Evolutionary conservation across 208 protist genomes (phyloP).

Genomic region (Wallacemonas rigidus): DNA sequence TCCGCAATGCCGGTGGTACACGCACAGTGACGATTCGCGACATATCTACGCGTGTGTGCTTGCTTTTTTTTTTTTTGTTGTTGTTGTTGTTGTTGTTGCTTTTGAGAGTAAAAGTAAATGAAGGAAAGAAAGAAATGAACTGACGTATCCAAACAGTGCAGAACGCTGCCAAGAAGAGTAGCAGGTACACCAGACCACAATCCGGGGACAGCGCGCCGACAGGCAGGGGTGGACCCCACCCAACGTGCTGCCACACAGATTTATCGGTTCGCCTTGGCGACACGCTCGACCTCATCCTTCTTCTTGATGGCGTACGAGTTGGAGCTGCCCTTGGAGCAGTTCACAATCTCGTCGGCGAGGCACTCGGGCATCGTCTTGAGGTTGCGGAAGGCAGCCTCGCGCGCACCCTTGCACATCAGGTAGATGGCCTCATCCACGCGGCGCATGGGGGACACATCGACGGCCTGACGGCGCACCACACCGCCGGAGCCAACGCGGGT

Average conservation of each 20-base stretch:
- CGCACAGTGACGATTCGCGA: not conserved
- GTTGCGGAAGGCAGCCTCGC: constrained; percentile 98
- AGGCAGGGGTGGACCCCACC: not conserved
- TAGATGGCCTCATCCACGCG: constrained; percentile 99
- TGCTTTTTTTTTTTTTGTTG: constrained; percentile 2
- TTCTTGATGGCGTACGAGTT: constrained; percentile 99
- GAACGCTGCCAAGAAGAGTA: too few species aligned
- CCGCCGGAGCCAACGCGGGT: constrained; percentile 99
- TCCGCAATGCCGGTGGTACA: too few species aligned
- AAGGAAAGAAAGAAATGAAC: constrained; percentile 15
- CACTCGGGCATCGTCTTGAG: constrained; percentile 99
- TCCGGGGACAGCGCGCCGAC: not conserved
- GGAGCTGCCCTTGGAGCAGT: constrained; percentile 97
- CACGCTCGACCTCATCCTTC: constrained; percentile 99
- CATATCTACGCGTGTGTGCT: not conserved
- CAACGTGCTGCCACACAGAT: not conserved
- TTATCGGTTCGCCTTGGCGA: constrained; percentile 99
- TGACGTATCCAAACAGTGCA: constrained; percentile 5
- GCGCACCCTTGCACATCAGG: constrained; percentile 97
- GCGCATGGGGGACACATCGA: constrained; percentile 99
- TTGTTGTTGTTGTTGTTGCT: constrained; percentile 2
- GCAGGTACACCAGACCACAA: constrained; percentile 14
- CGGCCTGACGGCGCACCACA: constrained; percentile 99
- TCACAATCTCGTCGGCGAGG: constrained; percentile 99
- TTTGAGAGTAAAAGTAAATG: constrained; percentile 2